Percentiles rank a stretch among this genome's conserved stretches.
phyloP scores from a whole-genome alignment of 2,329 filamentous ascomycete genomes.

The Monosporascus sp. region DNA sequence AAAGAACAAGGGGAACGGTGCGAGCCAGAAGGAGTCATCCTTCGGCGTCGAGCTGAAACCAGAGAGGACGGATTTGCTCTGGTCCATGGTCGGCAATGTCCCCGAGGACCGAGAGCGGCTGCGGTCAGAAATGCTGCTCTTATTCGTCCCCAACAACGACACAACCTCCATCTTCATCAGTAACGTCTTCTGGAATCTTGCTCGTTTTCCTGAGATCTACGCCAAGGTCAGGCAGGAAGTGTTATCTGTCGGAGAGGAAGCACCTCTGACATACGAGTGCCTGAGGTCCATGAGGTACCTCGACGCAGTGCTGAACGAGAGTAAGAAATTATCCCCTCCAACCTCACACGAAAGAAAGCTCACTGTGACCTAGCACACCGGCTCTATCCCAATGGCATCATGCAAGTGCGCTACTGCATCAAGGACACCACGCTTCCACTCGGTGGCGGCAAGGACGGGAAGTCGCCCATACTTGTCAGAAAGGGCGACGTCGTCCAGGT shows the following conservation, averaged over 20 bases:
- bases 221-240: slow-evolving; percentile 15
- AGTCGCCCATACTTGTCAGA: slow-evolving; percentile 7
- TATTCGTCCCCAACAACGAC: slow-evolving; percentile 19
- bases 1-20: background rate
- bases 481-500: slow-evolving; percentile 10
- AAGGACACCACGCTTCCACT: slow-evolving; percentile 7
- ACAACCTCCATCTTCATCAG: slow-evolving; percentile 14
- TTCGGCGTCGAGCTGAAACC: no score
- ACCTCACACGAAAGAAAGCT: no score
- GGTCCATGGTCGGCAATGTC: slow-evolving; percentile 13
- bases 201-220: slow-evolving; percentile 15
- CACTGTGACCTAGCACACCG: background rate
- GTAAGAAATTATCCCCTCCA: no score
- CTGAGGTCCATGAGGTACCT: slow-evolving; percentile 15
- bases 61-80: slow-evolving; percentile 6
- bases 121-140: slow-evolving; percentile 13
- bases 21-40: background rate
- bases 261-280: slow-evolving; percentile 15
- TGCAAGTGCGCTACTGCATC: slow-evolving; percentile 7
- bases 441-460: slow-evolving; percentile 10
- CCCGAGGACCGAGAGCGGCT: slow-evolving; percentile 13
- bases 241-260: slow-evolving; percentile 1
- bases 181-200: slow-evolving; percentile 19
- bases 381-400: slow-evolving; percentile 6
- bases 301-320: slow-evolving; percentile 14